Conservation (phyloP, 1,284 basidiomycete species). For the Ceratobasidium sp. region DNA sequence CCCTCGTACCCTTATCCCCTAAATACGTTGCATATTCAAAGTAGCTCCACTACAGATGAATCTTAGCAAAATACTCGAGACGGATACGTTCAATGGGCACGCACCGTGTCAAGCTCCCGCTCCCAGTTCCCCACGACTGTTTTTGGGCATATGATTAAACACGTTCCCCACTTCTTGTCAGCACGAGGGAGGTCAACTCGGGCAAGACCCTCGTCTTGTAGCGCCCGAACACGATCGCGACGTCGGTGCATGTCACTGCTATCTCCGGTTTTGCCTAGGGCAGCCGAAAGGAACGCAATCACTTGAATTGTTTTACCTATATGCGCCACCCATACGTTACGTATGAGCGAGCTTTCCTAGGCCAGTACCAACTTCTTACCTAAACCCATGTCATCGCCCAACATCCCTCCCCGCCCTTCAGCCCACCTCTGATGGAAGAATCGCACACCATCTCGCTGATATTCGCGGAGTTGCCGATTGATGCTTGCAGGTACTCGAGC, state of each 20-base stretch:
- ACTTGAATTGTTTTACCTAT: conserved; percentile 88
- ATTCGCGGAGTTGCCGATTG: conserved; percentile 81
- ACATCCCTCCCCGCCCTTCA: conserved; percentile 64
- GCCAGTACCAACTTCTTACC: conserved; percentile 53
- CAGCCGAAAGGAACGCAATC: conserved; percentile 82
- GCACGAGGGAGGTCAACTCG: conserved; percentile 64
- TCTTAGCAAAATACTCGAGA: neutral
- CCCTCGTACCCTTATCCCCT: conserved; percentile 59
- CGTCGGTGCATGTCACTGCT: conserved; percentile 68
- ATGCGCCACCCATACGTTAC: neutral
- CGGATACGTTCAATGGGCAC: conserved; percentile 45
- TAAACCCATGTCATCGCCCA: conserved; percentile 88
- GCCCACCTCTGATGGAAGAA: conserved; percentile 77
- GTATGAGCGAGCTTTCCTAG: too few relatives aligned
- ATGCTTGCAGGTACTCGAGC: conserved; percentile 72
- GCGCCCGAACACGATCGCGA: conserved; percentile 62
- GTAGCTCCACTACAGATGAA: conserved; percentile 83
- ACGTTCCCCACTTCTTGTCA: conserved; percentile 77
- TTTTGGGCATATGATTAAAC: conserved; percentile 79
- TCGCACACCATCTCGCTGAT: conserved; percentile 80
- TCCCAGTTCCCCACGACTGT: conserved; percentile 84
- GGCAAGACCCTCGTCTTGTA: conserved; percentile 70
- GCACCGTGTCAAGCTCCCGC: conserved; percentile 73
- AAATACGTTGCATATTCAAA: conserved; percentile 78
- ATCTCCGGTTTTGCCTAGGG: conserved; percentile 79